Evolutionary conservation across 345 rosid species (phyloP).

Genomic region (Syzygium aromaticum): DNA sequence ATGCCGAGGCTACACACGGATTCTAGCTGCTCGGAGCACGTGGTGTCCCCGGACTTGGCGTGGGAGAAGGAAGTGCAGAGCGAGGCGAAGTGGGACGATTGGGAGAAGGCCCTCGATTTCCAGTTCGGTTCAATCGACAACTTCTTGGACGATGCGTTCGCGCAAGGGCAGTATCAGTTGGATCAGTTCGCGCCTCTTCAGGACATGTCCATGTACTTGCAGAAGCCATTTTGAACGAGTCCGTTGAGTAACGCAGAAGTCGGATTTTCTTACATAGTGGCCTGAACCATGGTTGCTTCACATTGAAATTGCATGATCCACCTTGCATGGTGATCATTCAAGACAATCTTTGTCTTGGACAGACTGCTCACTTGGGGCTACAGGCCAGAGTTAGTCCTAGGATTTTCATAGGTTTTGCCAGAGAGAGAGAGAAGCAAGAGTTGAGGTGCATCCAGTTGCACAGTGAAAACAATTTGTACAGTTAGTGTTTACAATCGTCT

Average conservation of each 20-base stretch:
- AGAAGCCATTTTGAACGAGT: slow-evolving; percentile 10
- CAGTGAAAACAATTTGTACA: not conserved
- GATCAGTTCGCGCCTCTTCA: slow-evolving; percentile 21
- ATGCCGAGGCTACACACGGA: slow-evolving; percentile 45
- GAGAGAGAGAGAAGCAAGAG: not conserved
- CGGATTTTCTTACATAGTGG: too few species aligned
- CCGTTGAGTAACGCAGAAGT: not conserved
- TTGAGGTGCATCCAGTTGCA: not conserved
- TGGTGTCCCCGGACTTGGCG: slow-evolving; percentile 40
- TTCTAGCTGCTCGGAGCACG: slow-evolving; percentile 66
- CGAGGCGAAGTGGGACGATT: slow-evolving; percentile 27
- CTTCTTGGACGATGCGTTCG: slow-evolving; percentile 46
- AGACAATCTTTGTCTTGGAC: not conserved
- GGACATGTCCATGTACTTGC: slow-evolving; percentile 22
- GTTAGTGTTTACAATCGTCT: not conserved
- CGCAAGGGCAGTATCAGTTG: slow-evolving; percentile 34
- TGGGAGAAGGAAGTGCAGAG: slow-evolving; percentile 57
- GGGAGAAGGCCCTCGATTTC: slow-evolving; percentile 20
- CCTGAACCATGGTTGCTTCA: not conserved
- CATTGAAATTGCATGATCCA: not conserved
- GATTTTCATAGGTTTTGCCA: not conserved
- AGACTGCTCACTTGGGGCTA: not conserved
- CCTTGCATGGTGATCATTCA: not conserved
- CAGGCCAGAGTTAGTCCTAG: not conserved
- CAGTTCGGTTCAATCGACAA: slow-evolving; percentile 23